Percentiles rank a stretch among this genome's conserved stretches.
These are phyloP conservation scores for Candida odintsovae DNA, from an alignment of 805 yeast species.

Conservation along the genomic window DNA sequence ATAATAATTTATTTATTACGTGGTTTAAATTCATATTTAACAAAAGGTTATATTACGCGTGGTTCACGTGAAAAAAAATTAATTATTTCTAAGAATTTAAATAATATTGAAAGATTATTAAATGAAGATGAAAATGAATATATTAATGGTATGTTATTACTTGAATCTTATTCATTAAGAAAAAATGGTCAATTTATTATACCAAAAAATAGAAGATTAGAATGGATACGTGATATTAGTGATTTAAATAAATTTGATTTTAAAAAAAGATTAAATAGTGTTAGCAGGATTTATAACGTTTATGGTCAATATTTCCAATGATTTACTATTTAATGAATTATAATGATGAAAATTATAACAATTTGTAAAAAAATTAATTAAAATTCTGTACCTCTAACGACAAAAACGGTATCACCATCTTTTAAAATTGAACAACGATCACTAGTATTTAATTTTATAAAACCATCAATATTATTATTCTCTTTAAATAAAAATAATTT, in stretches of 20 bases:
- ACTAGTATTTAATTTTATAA: constrained; percentile 14
- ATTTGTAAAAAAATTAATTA: not conserved
- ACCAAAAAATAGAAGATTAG: constrained; percentile 42
- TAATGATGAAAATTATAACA: too few species aligned
- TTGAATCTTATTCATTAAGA: constrained; percentile 59
- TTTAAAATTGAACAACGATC: constrained; percentile 15
- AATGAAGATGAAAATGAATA: constrained; percentile 23
- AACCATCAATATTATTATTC: constrained; percentile 2
- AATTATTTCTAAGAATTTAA: constrained; percentile 39
- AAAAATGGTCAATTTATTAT: constrained; percentile 41
- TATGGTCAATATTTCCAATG: constrained; percentile 35
- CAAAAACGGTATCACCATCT: constrained; percentile 16
- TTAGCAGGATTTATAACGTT: constrained; percentile 57
- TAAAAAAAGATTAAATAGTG: constrained; percentile 38
- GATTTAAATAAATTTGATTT: constrained; percentile 43
- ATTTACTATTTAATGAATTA: too few species aligned
- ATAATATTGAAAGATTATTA: constrained; percentile 53
- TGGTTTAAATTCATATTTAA: constrained; percentile 24
- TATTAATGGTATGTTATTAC: constrained; percentile 55
- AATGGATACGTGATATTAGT: constrained; percentile 60
- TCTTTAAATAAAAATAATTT: constrained; percentile 17
- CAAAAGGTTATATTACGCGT: constrained; percentile 29
- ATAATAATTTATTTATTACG: constrained; percentile 43
- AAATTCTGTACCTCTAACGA: constrained; percentile 20
- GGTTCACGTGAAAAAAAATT: constrained; percentile 20